Evolutionary conservation across 2,329 filamentous ascomycete species (phyloP).

Genomic region (Claviceps purpurea): DNA sequence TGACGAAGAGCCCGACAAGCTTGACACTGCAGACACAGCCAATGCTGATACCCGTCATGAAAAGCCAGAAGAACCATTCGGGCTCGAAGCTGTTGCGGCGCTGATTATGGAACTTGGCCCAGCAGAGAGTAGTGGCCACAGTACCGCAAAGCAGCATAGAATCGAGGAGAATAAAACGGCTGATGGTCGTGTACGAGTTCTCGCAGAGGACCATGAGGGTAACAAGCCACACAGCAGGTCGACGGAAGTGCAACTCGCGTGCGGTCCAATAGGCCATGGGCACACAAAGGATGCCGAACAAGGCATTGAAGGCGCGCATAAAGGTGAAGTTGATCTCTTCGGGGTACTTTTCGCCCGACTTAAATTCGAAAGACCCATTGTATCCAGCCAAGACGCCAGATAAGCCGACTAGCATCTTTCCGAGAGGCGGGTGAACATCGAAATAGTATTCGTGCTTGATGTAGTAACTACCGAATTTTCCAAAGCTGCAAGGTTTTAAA

Average conservation of each 20-base stretch:
- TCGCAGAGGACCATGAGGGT: conserved; percentile 96
- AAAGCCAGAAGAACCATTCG: conserved; percentile 91
- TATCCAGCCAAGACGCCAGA: conserved; percentile 95
- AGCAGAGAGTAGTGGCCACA: conserved; percentile 94
- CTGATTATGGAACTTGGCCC: conserved; percentile 88
- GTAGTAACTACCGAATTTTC: conserved; percentile 98
- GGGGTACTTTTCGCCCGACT: conserved; percentile 92
- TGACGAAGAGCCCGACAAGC: conserved; percentile 93
- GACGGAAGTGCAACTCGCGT: conserved; percentile 73
- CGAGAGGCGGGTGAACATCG: conserved; percentile 76
- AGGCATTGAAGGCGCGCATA: conserved; percentile 95
- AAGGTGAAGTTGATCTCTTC: conserved; percentile 92
- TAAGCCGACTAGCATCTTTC: conserved; percentile 95
- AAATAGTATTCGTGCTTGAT: conserved; percentile 99
- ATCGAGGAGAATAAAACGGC: conserved; percentile 92
- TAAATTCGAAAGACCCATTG: conserved; percentile 99
- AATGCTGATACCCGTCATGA: conserved; percentile 87
- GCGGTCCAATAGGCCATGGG: conserved; percentile 93
- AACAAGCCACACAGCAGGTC: conserved; percentile 84
- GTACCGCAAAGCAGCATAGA: conserved; percentile 98
- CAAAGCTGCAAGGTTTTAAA: conserved; percentile 45
- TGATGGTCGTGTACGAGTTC: conserved; percentile 98
- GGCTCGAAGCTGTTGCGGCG: conserved; percentile 74
- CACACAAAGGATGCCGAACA: conserved; percentile 85
- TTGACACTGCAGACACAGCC: conserved; percentile 98